phyloP scores from a whole-genome alignment of 768 basidiomycete species.

The Candolleomyces aberdarensis region DNA sequence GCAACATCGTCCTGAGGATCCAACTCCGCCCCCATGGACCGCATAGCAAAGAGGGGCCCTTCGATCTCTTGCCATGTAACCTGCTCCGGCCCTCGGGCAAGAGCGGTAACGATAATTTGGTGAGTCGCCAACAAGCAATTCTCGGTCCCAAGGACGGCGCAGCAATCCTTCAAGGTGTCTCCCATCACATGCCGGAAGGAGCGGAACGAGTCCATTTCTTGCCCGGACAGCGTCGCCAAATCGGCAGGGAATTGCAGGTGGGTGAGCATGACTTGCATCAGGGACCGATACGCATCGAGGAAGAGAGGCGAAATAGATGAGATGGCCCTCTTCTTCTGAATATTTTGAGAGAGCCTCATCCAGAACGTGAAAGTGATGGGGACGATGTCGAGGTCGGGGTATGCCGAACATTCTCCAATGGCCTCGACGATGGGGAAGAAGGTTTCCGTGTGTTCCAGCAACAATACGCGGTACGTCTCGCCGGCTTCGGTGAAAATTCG shows the following conservation, averaged over 20 bases:
- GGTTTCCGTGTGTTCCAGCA: conserved; percentile 85
- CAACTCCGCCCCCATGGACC: conserved; percentile 96
- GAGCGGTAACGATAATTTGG: conserved; percentile 72
- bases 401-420: conserved; percentile 90
- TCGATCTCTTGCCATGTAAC: conserved; percentile 95
- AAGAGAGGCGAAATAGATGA: conserved; percentile 76
- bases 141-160: conserved; percentile 86
- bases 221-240: conserved; percentile 55
- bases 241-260: conserved; percentile 93
- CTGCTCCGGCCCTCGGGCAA: conserved; percentile 54
- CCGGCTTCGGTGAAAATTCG: conserved; percentile 97
- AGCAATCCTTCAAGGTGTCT: conserved; percentile 98
- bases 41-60: conserved; percentile 95
- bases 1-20: conserved; percentile 77
- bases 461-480: conserved; percentile 87
- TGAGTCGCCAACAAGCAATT: conserved; percentile 79
- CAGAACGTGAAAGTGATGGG: conserved; percentile 98
- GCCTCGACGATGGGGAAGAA: conserved; percentile 96
- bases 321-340: conserved; percentile 72
- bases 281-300: conserved; percentile 74
- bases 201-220: conserved; percentile 93
- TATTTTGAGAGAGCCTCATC: conserved; percentile 91
- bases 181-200: conserved; percentile 98
- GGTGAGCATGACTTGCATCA: conserved; percentile 82
- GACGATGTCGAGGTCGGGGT: conserved; percentile 91